Conservation (phyloP, 2,329 filamentous ascomycete genomes). For the Periconia sp. region DNA sequence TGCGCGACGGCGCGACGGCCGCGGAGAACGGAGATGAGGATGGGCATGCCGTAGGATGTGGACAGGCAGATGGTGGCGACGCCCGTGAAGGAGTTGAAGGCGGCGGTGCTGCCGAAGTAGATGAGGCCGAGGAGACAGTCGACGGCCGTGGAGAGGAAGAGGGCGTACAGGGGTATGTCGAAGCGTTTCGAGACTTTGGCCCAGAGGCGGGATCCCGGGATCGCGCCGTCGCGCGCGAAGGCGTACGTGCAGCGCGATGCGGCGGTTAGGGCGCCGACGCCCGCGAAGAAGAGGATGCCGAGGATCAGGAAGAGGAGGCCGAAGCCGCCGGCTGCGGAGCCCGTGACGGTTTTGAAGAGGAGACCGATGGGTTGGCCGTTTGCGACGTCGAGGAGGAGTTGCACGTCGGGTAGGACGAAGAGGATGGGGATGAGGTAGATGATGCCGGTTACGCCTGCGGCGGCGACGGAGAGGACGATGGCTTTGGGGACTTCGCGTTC, state of each 20-base stretch:
- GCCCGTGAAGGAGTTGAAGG: constrained; percentile 79
- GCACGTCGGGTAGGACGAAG: constrained; percentile 72
- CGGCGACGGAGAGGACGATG: constrained; percentile 69
- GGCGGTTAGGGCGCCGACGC: constrained; percentile 73
- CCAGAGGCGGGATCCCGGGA: constrained; percentile 70
- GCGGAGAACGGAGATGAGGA: constrained; percentile 69
- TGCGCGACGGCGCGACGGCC: constrained; percentile 66
- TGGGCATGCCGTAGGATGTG: constrained; percentile 74
- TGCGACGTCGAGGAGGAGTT: constrained; percentile 63
- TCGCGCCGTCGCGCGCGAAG: constrained; percentile 74
- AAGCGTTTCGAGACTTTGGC: constrained; percentile 64
- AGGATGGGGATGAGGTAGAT: constrained; percentile 73
- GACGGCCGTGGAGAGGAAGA: constrained; percentile 68
- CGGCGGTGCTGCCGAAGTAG: constrained; percentile 75
- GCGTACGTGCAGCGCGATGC: constrained; percentile 75
- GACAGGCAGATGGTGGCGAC: constrained; percentile 79
- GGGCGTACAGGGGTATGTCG: constrained; percentile 70
- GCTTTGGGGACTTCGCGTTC: constrained; percentile 70
- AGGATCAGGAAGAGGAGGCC: constrained; percentile 74
- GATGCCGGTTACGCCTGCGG: constrained; percentile 66
- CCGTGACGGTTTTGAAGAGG: constrained; percentile 75
- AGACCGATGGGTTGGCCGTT: constrained; percentile 76
- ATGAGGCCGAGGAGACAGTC: constrained; percentile 74
- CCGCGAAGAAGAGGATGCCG: constrained; percentile 76
- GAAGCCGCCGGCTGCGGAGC: constrained; percentile 72